Evolutionary conservation across 495 filamentous ascomycete species (phyloP).

Genomic region (Clavariopsis aquatica): DNA sequence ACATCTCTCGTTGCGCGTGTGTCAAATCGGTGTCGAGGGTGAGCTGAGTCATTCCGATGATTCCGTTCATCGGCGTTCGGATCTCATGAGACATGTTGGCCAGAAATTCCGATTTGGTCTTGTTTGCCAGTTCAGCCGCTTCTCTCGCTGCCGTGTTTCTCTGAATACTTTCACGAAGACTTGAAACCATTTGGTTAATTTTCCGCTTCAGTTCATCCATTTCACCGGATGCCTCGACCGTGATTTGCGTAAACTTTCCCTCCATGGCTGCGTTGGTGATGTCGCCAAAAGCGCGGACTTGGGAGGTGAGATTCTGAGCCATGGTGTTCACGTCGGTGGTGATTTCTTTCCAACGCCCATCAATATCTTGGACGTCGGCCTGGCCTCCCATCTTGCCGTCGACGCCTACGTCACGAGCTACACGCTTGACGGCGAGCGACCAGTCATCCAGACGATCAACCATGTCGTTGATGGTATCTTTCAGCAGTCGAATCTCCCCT

Average conservation of each 20-base stretch:
- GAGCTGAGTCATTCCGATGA: conserved; percentile 96
- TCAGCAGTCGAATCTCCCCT: conserved; percentile 89
- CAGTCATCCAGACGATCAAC: conserved; percentile 93
- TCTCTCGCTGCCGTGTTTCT: conserved; percentile 96
- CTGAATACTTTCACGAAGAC: conserved; percentile 93
- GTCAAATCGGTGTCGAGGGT: conserved; percentile 95
- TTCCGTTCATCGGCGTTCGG: conserved; percentile 84
- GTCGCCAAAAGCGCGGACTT: conserved; percentile 96
- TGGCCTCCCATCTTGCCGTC: conserved; percentile 99
- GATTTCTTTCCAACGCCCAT: conserved; percentile 97
- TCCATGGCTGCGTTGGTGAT: conserved; percentile 97
- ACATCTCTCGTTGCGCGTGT: conserved; percentile 94
- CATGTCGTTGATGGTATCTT: conserved; percentile 99
- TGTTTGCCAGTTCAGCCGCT: conserved; percentile 94
- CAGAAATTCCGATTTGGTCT: conserved; percentile 97
- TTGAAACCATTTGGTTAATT: conserved; percentile 99
- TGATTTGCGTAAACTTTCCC: conserved; percentile 95
- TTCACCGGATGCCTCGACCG: conserved; percentile 96
- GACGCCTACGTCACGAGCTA: conserved; percentile 95
- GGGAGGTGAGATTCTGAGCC: conserved; percentile 95
- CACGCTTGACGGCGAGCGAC: conserved; percentile 94
- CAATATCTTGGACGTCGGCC: conserved; percentile 90
- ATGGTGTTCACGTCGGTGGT: conserved; percentile 98
- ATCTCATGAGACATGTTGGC: conserved; percentile 99
- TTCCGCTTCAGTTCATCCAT: conserved; percentile 99